phyloP scores from a whole-genome alignment of 306 rosid species.

The Chamaecrista fasciculata region DNA sequence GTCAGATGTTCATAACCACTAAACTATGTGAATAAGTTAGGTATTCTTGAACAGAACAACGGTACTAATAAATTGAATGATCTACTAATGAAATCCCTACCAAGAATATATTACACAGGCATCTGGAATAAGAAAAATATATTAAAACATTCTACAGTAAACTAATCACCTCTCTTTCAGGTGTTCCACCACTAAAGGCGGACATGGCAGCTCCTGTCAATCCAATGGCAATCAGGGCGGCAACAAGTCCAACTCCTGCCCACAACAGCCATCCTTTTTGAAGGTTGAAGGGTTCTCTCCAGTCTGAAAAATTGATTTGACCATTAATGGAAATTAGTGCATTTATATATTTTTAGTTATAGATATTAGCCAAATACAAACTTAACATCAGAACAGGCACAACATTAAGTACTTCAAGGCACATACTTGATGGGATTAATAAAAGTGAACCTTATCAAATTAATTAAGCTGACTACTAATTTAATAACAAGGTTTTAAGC shows the following conservation, averaged over 20 bases:
- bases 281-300: slow-evolving; percentile 73
- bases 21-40: neutral
- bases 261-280: slow-evolving; percentile 95
- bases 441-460: neutral
- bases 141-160: slow-evolving; percentile 14
- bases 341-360: slow-evolving; percentile 22
- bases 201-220: slow-evolving; percentile 70
- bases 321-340: slow-evolving; percentile 9
- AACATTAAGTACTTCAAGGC: neutral
- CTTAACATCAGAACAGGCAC: slow-evolving; percentile 11
- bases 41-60: slow-evolving; percentile 14
- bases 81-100: neutral
- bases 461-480: neutral
- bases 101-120: neutral
- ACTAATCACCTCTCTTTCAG: slow-evolving; percentile 74
- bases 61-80: slow-evolving; percentile 25
- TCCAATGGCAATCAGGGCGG: slow-evolving; percentile 68
- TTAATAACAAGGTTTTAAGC: slow-evolving; percentile 6
- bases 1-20: neutral
- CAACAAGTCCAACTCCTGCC: slow-evolving; percentile 89
- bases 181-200: slow-evolving; percentile 64
- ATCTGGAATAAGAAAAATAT: slow-evolving; percentile 7
- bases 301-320: slow-evolving; percentile 55
- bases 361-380: slow-evolving; percentile 14
- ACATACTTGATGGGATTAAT: neutral